Evolutionary conservation across 495 filamentous ascomycete genomes (phyloP).

Genomic region (Penicillium maclennaniae): DNA sequence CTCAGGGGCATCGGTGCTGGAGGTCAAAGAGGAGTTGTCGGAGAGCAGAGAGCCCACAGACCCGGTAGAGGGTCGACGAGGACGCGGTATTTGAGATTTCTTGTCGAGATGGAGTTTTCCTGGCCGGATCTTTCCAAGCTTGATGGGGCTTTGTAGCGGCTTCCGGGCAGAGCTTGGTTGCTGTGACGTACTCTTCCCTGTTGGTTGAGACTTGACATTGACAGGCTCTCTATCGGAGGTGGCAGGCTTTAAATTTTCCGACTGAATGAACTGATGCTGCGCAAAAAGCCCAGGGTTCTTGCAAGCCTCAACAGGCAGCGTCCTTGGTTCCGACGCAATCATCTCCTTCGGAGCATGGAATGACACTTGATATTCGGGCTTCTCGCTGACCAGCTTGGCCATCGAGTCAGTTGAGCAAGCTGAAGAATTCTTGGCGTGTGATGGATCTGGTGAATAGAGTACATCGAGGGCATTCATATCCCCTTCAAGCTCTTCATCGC

Average conservation of each 20-base stretch:
- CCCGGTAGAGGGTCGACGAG: slow-evolving; percentile 29
- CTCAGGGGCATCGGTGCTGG: slow-evolving; percentile 31
- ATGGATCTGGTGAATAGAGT: too few species aligned
- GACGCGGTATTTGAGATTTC: slow-evolving; percentile 15
- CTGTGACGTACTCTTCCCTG: not conserved
- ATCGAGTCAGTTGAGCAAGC: not conserved
- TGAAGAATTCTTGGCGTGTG: too few species aligned
- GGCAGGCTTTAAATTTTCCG: not conserved
- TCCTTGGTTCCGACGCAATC: not conserved
- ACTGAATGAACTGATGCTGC: not conserved
- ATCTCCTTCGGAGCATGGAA: not conserved
- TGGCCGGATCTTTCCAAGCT: slow-evolving; percentile 31
- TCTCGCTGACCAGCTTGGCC: not conserved
- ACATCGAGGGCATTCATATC: not conserved
- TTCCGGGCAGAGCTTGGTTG: slow-evolving; percentile 16
- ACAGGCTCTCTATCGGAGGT: not conserved
- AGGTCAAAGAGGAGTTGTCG: slow-evolving; percentile 35
- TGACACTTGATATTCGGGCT: not conserved
- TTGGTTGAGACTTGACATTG: not conserved
- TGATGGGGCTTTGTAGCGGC: slow-evolving; percentile 41
- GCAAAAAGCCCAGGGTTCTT: not conserved
- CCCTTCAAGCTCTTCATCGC: not conserved
- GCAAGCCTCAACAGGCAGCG: not conserved
- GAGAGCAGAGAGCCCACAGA: slow-evolving; percentile 35
- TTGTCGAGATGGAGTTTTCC: slow-evolving; percentile 26